Base-by-base conservation (phyloP, 345 rosid genomes). In the Crucihimalaya himalaica region DNA sequence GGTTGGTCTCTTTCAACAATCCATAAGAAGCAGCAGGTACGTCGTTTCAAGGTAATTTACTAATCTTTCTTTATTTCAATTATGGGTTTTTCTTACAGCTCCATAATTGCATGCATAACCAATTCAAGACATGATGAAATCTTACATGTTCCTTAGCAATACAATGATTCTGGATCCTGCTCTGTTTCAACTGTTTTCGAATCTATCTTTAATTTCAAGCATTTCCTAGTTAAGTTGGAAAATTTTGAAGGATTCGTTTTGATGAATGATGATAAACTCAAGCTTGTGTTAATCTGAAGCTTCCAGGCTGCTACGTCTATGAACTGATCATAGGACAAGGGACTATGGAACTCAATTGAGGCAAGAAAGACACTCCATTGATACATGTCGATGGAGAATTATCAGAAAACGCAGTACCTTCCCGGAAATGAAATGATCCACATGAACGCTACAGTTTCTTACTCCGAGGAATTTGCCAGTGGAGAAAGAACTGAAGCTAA, bases 1-100 rank as follows among this genome's bases (percentile, higher is more conserved):
- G 80, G 80, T 68, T 86, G 63, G 73, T 72, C 76, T 85, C 57
- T 63, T 75, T 85, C 90, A 74, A 68, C 63, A 80, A 65, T 81
- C 65, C 84, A 81, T 73, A 63, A 62, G 67, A 62, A 81, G 55
- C 81, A 68, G 34, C 53, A 47, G 18, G 39, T 79, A 47, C 14
- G 39, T 79, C 81, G 80, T 70, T 84, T 81, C 67, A 80, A 80
- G 89, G 97, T 85, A 78, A 61, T 46, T 79, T 79, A 77, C 66
- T 61, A 8, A 75, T 79, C 50, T 66, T 48, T 40, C 10, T 47
- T 63, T 43, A 18, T 54, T 79, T 75, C 61, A 43, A 25, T 20
- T 39, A 14, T 37, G 51, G 59, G 37, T 57, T 66, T 39, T 68
- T 21, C 52, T 59, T 67, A 50, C 32, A 66, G 58, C 32, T 59